Evolutionary conservation across 225 moss, liverwort and hornwort species (phyloP).

Genomic region (Climacium dendroides): DNA sequence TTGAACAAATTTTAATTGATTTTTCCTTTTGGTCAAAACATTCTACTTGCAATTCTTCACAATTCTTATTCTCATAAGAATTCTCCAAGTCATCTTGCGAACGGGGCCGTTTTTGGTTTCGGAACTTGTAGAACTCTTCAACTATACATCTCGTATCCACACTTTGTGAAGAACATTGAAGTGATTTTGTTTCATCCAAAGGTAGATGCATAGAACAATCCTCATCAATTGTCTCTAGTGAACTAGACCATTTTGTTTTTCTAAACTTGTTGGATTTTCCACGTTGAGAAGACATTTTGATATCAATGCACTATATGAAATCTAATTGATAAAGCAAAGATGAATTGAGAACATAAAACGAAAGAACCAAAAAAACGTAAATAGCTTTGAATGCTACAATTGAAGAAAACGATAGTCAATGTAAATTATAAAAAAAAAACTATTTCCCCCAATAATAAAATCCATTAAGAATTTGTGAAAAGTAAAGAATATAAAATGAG

Average conservation of each 20-base stretch:
- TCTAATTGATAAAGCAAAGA: not conserved
- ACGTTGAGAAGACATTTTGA: not conserved
- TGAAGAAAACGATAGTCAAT: not conserved
- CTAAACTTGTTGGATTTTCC: no score
- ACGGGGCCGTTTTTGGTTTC: not conserved
- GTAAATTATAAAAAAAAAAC: no score
- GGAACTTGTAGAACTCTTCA: not conserved
- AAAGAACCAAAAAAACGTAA: no score
- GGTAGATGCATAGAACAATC: not conserved
- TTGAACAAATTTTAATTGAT: not conserved
- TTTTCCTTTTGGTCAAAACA: no score
- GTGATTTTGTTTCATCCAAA: not conserved
- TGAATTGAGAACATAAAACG: no score
- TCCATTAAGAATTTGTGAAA: no score
- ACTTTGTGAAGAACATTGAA: not conserved
- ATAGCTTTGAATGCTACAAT: not conserved
- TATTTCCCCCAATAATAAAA: fast-evolving
- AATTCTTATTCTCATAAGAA: not conserved
- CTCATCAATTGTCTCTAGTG: not conserved
- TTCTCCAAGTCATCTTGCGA: fast-evolving
- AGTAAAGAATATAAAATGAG: not conserved
- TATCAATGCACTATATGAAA: not conserved
- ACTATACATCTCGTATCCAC: fast-evolving
- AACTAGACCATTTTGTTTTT: not conserved
- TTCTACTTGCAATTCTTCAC: not conserved